Conservation (phyloP, 1,139 yeast genomes). For the Eremothecium gossypii region DNA sequence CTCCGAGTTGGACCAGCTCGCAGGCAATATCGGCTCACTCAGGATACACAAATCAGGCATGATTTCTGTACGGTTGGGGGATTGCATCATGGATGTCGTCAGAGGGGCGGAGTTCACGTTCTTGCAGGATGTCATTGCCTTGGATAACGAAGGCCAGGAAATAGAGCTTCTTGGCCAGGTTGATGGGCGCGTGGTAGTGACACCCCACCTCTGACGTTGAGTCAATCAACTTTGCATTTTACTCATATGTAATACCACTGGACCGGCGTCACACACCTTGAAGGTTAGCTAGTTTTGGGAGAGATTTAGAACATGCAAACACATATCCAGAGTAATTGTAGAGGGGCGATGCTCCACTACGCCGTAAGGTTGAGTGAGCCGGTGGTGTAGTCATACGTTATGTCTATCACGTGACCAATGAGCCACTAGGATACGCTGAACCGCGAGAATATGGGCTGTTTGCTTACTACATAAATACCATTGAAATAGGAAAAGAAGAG, state of each 20-base stretch:
- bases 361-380: too few relatives aligned
- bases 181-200: conserved; percentile 35
- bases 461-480: too few relatives aligned
- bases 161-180: conserved; percentile 56
- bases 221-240: background rate
- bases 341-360: too few relatives aligned
- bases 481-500: too few relatives aligned
- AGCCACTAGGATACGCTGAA: too few relatives aligned
- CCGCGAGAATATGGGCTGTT: too few relatives aligned
- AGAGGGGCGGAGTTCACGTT: conserved; percentile 69
- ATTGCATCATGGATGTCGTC: conserved; percentile 56
- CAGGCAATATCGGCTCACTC: conserved; percentile 62
- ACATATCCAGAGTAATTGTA: too few relatives aligned
- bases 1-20: conserved; percentile 13
- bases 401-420: too few relatives aligned
- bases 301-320: too few relatives aligned
- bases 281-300: too few relatives aligned
- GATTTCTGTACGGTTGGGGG: conserved; percentile 64
- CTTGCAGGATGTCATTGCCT: conserved; percentile 63
- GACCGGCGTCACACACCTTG: too few relatives aligned
- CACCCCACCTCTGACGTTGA: conserved; percentile 31
- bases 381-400: too few relatives aligned
- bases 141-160: conserved; percentile 40
- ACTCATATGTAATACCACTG: background rate
- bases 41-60: conserved; percentile 78